Evolutionary conservation across 2,329 filamentous ascomycete genomes (phyloP), one percentile per base, ranked within the genome.

Genomic region (Hymenoscyphus linearis): DNA sequence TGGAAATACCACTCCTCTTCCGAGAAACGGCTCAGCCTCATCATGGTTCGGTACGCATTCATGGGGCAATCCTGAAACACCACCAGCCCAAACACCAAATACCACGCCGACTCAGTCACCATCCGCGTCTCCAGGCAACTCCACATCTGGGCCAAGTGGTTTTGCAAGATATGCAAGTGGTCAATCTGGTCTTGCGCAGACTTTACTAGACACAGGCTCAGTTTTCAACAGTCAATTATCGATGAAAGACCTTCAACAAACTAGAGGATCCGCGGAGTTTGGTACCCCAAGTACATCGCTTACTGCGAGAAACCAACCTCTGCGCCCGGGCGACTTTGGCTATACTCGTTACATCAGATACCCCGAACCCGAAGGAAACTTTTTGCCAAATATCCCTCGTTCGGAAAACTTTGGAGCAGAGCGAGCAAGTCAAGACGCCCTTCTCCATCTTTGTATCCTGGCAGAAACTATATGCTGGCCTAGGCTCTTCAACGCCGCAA

Each of bases 381-480:
- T 31, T 26, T 13, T 62, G 12, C 9, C 52, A 12, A 56, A 18
- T 9, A 62, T 62, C 18, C 52, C 60, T 14, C 52, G 31, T 5
- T 62, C 55, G 1, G 36, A 59, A 12, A 12, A 22, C 2, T 4
- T 14, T 5, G 12, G 35, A 9, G 25, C 31, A 31, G 56, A 62
- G 13, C 52, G 55, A 9, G 1, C 35, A 22, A 55, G 62, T 13
- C 64, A 65, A 58, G 34, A 58, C 1, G 64, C 64, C 4, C 52
- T 64, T 26, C 57, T 66, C 37, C 22, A 63, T 27, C 62, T 66
- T 9, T 64, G 62, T 50, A 52, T 66, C 26, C 54, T 66, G 2
- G 62, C 64, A 16, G 64, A 66, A 54, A 63, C 52, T 7, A 58
- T 61, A 25, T 63, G 60, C 47, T 66, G 62, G 64, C 54, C 60